A percentile compares a stretch with the other conserved stretches of the same genome.
Evolutionary conservation across 306 rosid species (phyloP).

Genomic region (Hippophae rhamnoides): DNA sequence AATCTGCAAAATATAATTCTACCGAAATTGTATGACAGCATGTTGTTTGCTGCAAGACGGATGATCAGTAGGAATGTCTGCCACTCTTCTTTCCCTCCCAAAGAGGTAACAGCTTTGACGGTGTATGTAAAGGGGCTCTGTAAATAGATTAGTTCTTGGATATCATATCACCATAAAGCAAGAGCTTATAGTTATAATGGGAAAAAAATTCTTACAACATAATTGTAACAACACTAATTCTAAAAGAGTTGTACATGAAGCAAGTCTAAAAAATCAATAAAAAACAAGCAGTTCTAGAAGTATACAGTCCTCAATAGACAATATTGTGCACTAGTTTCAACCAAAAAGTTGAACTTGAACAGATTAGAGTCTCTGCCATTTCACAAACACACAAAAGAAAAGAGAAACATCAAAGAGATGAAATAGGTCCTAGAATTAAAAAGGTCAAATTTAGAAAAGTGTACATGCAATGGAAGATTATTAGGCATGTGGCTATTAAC

Average conservation of each 20-base stretch:
- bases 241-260: too few species aligned
- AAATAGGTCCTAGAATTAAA: too few species aligned
- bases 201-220: slow-evolving; percentile 1
- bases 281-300: too few species aligned
- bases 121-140: slow-evolving; percentile 93
- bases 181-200: slow-evolving; percentile 6
- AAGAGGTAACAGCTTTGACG: slow-evolving; percentile 96
- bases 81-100: slow-evolving; percentile 98
- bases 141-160: slow-evolving; percentile 22
- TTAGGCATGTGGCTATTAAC: background rate
- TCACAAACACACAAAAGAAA: too few species aligned
- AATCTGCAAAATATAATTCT: slow-evolving; percentile 17
- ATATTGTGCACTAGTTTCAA: too few species aligned
- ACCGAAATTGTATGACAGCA: slow-evolving; percentile 93
- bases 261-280: too few species aligned
- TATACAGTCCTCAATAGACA: too few species aligned
- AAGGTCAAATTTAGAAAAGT: too few species aligned
- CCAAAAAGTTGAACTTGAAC: too few species aligned
- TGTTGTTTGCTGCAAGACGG: slow-evolving; percentile 99
- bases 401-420: too few species aligned
- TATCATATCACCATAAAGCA: slow-evolving; percentile 2
- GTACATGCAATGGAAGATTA: too few species aligned
- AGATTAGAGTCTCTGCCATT: too few species aligned
- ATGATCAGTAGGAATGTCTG: slow-evolving; percentile 94
- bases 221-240: background rate